These are phyloP conservation scores for Colletotrichum eremochloae DNA, from an alignment of 2,329 filamentous ascomycete genomes.

Conservation along the genomic window DNA sequence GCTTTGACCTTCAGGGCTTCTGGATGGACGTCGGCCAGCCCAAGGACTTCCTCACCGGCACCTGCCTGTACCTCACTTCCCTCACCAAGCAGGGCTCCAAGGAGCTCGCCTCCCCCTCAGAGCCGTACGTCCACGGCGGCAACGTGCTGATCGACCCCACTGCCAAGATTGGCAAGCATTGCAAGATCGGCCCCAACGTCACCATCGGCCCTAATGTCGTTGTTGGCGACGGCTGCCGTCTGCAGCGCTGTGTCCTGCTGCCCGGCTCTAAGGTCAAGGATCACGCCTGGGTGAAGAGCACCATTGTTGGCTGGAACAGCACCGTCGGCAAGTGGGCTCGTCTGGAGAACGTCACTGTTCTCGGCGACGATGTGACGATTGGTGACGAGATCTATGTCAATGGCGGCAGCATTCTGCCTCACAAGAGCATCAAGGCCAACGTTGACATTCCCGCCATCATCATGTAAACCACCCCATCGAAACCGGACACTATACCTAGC, in stretches of 20 bases:
- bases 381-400: constrained; percentile 98
- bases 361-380: constrained; percentile 97
- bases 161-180: constrained; percentile 98
- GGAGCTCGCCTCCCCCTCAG: constrained; percentile 78
- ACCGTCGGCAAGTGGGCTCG: constrained; percentile 95
- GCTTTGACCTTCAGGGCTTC: constrained; percentile 96
- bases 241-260: constrained; percentile 93
- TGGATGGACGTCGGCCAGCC: constrained; percentile 99
- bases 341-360: constrained; percentile 96
- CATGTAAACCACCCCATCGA: constrained; percentile 62
- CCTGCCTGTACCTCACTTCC: constrained; percentile 94
- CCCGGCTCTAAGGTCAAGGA: constrained; percentile 96
- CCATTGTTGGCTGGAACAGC: constrained; percentile 99
- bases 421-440: constrained; percentile 99
- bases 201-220: constrained; percentile 94
- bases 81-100: constrained; percentile 92
- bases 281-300: constrained; percentile 98
- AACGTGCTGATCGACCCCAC: constrained; percentile 96
- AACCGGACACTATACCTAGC: constrained; percentile 17
- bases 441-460: constrained; percentile 84
- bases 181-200: constrained; percentile 96
- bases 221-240: constrained; percentile 91
- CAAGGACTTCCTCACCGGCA: constrained; percentile 97
- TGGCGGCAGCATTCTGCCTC: constrained; percentile 91
- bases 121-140: constrained; percentile 89